Conservation (phyloP, 768 basidiomycete species). For the Rickenella mellea region DNA sequence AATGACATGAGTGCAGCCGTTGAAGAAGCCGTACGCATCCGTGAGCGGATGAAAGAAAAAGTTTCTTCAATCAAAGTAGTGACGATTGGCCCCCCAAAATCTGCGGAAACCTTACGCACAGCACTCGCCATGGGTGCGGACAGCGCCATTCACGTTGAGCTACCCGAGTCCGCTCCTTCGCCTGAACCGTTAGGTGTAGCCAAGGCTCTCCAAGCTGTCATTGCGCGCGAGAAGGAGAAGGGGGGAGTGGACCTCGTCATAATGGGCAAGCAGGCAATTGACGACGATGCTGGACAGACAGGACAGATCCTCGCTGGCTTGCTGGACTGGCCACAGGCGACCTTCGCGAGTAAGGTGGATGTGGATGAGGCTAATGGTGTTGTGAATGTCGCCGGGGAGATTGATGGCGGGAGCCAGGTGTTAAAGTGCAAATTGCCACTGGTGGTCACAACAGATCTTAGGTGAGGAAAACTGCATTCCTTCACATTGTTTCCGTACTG, state of each 20-base stretch:
- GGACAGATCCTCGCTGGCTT: conserved; percentile 96
- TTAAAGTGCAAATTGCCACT: conserved; percentile 72
- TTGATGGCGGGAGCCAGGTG: conserved; percentile 90
- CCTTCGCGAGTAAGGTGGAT: conserved; percentile 84
- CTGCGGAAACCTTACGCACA: conserved; percentile 84
- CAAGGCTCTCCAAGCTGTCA: conserved; percentile 69
- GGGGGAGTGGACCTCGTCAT: conserved; percentile 77
- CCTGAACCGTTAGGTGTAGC: conserved; percentile 92
- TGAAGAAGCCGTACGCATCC: conserved; percentile 93
- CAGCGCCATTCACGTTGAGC: conserved; percentile 82
- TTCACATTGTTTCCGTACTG: neutral
- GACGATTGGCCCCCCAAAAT: conserved; percentile 90
- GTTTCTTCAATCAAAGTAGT: conserved; percentile 86
- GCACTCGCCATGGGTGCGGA: conserved; percentile 98
- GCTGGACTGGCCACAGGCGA: conserved; percentile 88
- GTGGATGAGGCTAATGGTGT: conserved; percentile 54
- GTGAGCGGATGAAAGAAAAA: conserved; percentile 66
- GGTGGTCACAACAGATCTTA: conserved; percentile 86
- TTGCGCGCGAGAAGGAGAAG: conserved; percentile 48
- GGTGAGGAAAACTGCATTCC: conserved; percentile 39
- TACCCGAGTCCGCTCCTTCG: conserved; percentile 57
- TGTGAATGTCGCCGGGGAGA: conserved; percentile 75
- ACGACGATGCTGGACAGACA: conserved; percentile 92
- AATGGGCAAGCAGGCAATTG: conserved; percentile 96
- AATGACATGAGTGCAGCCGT: conserved; percentile 50